Evolutionary conservation across 345 rosid species (phyloP).

Genomic region (Pugionium cornutum): DNA sequence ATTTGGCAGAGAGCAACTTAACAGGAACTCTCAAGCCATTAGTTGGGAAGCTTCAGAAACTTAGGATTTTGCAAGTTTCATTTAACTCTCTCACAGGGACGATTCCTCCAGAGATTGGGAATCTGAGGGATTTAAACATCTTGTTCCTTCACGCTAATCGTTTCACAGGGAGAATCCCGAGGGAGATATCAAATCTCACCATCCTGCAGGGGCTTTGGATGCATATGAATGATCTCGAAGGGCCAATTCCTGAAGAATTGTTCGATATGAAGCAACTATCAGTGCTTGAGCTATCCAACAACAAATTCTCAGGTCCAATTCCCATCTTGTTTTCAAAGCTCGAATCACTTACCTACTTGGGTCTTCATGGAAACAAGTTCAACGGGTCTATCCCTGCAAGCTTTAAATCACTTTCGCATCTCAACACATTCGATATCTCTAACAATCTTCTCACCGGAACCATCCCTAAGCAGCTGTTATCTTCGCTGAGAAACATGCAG

Average conservation of each 20-base stretch:
- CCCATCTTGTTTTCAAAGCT: constrained; percentile 57
- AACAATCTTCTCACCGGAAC: constrained; percentile 64
- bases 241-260: constrained; percentile 56
- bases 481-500: constrained; percentile 54
- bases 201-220: constrained; percentile 67
- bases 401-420: constrained; percentile 48
- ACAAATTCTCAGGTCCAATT: constrained; percentile 64
- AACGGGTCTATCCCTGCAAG: constrained; percentile 71
- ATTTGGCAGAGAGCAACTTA: constrained; percentile 52
- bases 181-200: constrained; percentile 60
- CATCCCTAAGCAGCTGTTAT: constrained; percentile 49
- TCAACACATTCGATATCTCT: constrained; percentile 67
- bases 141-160: constrained; percentile 54
- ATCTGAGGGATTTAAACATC: constrained; percentile 48
- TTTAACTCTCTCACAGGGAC: constrained; percentile 62
- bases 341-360: constrained; percentile 54
- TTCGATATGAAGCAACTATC: constrained; percentile 60
- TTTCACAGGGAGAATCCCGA: constrained; percentile 62
- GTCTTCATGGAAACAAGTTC: constrained; percentile 61
- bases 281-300: constrained; percentile 50
- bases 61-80: constrained; percentile 38
- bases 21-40: constrained; percentile 61
- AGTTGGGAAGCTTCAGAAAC: constrained; percentile 58
- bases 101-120: constrained; percentile 71
- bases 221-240: constrained; percentile 53